Evolutionary conservation across 331 rosid genomes (phyloP).

Genomic region (Malus hybrid): DNA sequence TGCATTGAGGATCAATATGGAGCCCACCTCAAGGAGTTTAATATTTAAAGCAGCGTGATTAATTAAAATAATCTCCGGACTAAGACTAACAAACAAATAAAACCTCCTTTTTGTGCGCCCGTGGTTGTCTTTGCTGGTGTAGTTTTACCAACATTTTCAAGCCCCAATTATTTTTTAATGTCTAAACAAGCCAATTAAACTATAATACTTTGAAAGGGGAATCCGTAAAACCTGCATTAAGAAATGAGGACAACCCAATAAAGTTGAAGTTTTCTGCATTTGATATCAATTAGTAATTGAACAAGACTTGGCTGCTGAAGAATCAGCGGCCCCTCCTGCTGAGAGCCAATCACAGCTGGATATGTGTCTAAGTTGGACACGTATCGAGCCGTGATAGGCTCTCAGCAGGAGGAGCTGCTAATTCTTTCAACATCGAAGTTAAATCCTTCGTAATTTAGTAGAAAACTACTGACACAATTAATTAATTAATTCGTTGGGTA

Average conservation of each 20-base stretch:
- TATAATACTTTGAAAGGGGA: constrained; percentile 21
- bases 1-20: constrained; percentile 14
- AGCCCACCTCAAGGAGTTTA: constrained; percentile 27
- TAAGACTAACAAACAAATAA: constrained; percentile 32
- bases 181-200: constrained; percentile 9
- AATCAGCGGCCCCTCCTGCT: no score
- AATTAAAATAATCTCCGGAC: constrained; percentile 12
- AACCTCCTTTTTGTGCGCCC: constrained; percentile 12
- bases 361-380: no score
- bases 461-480: not conserved
- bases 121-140: constrained; percentile 12
- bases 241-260: constrained; percentile 31
- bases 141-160: constrained; percentile 9
- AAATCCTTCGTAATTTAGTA: not conserved
- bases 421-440: no score
- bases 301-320: no score
- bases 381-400: no score
- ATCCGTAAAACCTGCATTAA: constrained; percentile 29
- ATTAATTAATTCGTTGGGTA: not conserved
- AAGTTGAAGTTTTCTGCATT: constrained; percentile 7
- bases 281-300: no score
- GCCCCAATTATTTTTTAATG: constrained; percentile 16
- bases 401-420: no score
- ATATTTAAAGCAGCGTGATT: constrained; percentile 15
- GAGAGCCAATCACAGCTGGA: not conserved